Percentiles rank a stretch among this genome's conserved stretches.
phyloP scores from a whole-genome alignment of 257 asterid species.

The Plantago major region DNA sequence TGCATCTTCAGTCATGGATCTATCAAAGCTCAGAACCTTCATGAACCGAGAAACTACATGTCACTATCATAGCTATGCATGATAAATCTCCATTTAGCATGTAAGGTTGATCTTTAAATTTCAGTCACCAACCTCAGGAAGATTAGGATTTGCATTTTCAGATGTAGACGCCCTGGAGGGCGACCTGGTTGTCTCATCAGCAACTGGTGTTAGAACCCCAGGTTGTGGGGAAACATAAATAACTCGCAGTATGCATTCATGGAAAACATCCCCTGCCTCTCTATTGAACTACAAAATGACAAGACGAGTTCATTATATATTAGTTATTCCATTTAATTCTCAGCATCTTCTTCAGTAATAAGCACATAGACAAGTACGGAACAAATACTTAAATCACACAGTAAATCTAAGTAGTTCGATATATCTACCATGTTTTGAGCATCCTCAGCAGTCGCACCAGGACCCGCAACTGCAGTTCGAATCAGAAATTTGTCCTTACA shows the following conservation, averaged over 20 bases:
- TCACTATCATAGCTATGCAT: no score
- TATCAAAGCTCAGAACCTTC: no score
- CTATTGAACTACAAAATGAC: conserved; percentile 39
- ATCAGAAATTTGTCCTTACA: conserved; percentile 70
- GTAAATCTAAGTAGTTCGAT: background rate
- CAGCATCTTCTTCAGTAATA: background rate
- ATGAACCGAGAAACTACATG: no score
- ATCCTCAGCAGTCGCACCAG: conserved; percentile 34
- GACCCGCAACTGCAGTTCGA: conserved; percentile 44
- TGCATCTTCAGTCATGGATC: no score
- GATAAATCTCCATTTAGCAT: no score
- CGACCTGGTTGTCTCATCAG: conserved; percentile 18
- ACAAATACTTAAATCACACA: background rate
- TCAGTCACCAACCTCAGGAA: conserved; percentile 40
- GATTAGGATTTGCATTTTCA: conserved; percentile 26
- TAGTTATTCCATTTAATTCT: background rate
- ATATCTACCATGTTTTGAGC: conserved; percentile 34
- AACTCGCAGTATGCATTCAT: conserved; percentile 35
- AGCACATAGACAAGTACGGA: background rate
- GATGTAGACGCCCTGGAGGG: conserved; percentile 16
- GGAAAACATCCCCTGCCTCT: conserved; percentile 32
- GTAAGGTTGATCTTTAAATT: background rate
- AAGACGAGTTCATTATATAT: conserved; percentile 7
- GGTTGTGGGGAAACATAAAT: conserved; percentile 20
- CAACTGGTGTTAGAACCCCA: background rate